These are phyloP conservation scores for Persicaria tinctoria DNA, from an alignment of 148 eudicot genomes.

Conservation along the genomic window DNA sequence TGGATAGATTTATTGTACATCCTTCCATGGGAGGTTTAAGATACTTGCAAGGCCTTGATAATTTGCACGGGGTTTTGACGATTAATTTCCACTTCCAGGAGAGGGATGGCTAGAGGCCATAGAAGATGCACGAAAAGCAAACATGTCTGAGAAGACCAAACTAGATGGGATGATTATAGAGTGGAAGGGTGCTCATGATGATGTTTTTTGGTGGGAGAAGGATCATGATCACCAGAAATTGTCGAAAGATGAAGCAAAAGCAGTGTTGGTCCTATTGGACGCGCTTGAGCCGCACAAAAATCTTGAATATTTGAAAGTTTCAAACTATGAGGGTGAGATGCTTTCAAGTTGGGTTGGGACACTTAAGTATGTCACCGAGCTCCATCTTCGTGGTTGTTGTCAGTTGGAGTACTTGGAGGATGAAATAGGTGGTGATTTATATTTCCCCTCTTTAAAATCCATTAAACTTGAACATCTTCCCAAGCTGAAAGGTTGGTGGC, in stretches of 20 bases:
- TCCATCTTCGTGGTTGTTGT: background rate
- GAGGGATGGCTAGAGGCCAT: no score
- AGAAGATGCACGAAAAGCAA: no score
- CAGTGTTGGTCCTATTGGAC: background rate
- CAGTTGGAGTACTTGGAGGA: background rate
- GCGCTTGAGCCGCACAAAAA: background rate
- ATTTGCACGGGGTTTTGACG: no score
- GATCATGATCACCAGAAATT: background rate
- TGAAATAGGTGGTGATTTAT: background rate
- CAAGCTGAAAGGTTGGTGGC: background rate
- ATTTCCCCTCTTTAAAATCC: background rate
- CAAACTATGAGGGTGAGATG: background rate
- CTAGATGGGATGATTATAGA: background rate
- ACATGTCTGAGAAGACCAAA: background rate
- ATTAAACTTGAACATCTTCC: background rate
- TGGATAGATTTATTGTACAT: no score
- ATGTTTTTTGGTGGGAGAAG: background rate
- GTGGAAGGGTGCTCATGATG: background rate
- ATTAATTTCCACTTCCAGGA: no score
- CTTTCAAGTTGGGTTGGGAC: background rate
- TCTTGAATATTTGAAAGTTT: background rate
- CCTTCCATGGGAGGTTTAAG: no score
- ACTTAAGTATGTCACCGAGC: background rate
- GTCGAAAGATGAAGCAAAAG: background rate
- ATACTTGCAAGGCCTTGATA: no score